phyloP scores from a whole-genome alignment of 805 yeast species.

The Cyberlindnera petersonii region DNA sequence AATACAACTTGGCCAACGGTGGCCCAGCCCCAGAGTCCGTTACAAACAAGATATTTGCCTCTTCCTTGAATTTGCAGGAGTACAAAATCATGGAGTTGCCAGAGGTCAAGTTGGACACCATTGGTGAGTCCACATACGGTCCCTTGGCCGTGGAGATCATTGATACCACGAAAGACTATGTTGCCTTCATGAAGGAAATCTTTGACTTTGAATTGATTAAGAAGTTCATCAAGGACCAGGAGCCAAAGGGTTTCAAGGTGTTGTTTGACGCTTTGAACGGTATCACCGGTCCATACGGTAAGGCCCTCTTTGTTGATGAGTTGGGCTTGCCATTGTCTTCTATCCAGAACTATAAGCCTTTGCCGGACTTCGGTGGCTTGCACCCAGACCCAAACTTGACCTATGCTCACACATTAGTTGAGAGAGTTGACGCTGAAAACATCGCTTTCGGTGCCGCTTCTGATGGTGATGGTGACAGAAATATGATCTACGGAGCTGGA shows the following conservation, averaged over 20 bases:
- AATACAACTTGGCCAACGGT: slow-evolving; percentile 91
- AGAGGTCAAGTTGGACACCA: slow-evolving; percentile 52
- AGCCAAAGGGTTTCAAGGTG: slow-evolving; percentile 53
- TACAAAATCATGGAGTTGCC: slow-evolving; percentile 66
- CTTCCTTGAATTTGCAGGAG: slow-evolving; percentile 50
- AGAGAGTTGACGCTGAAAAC: slow-evolving; percentile 72
- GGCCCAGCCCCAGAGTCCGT: slow-evolving; percentile 98
- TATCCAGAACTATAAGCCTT: slow-evolving; percentile 75
- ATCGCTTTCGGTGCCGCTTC: slow-evolving; percentile 97
- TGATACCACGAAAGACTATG: slow-evolving; percentile 77
- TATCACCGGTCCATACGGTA: slow-evolving; percentile 95
- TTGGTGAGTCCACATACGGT: slow-evolving; percentile 55
- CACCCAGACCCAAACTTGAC: slow-evolving; percentile 98
- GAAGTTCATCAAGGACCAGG: slow-evolving; percentile 53
- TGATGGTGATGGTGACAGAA: slow-evolving; percentile 99
- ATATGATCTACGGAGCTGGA: slow-evolving; percentile 95
- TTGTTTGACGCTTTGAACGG: slow-evolving; percentile 91
- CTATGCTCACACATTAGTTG: slow-evolving; percentile 85
- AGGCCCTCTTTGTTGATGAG: slow-evolving; percentile 77
- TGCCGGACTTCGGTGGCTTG: slow-evolving; percentile 92
- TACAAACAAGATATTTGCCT: slow-evolving; percentile 80
- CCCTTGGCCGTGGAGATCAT: slow-evolving; percentile 74
- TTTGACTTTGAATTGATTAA: slow-evolving; percentile 84
- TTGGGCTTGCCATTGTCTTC: slow-evolving; percentile 68
- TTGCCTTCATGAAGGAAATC: slow-evolving; percentile 71